phyloP scores from a whole-genome alignment of 495 filamentous ascomycete species.

The Podospora anserina region DNA sequence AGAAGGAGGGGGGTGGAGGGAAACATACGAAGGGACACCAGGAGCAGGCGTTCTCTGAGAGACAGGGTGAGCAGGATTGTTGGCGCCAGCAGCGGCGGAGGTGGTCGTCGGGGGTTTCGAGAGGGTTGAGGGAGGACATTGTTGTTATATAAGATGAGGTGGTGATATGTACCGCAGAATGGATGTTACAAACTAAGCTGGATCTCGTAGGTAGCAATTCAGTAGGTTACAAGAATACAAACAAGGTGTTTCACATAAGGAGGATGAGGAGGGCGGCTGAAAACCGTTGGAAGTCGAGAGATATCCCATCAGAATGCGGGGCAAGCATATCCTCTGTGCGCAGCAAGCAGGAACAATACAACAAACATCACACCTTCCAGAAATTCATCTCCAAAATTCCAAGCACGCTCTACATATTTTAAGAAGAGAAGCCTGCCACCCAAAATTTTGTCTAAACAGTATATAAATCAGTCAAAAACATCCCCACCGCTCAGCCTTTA shows the following conservation, averaged over 20 bases:
- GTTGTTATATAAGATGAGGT: not conserved
- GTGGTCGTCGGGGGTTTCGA: constrained; percentile 24
- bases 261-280: not conserved
- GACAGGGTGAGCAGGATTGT: constrained; percentile 45
- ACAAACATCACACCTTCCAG: not conserved
- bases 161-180: not conserved
- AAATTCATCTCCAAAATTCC: not conserved
- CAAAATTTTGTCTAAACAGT: constrained; percentile 4
- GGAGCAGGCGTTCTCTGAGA: constrained; percentile 39
- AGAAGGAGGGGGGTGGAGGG: not conserved
- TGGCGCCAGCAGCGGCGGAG: constrained; percentile 46
- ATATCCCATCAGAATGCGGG: not conserved
- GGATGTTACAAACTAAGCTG: not conserved
- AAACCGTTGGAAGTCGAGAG: not conserved
- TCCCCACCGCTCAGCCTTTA: not conserved
- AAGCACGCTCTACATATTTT: not conserved
- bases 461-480: not conserved
- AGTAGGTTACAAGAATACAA: not conserved
- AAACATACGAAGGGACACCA: constrained; percentile 52
- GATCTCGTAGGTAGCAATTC: not conserved
- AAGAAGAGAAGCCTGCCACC: not conserved
- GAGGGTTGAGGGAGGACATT: constrained; percentile 1
- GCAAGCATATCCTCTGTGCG: not conserved
- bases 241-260: not conserved
- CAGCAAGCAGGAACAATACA: not conserved